Conservation (phyloP, 345 rosid genomes). For the Bruguiera sexangula region DNA sequence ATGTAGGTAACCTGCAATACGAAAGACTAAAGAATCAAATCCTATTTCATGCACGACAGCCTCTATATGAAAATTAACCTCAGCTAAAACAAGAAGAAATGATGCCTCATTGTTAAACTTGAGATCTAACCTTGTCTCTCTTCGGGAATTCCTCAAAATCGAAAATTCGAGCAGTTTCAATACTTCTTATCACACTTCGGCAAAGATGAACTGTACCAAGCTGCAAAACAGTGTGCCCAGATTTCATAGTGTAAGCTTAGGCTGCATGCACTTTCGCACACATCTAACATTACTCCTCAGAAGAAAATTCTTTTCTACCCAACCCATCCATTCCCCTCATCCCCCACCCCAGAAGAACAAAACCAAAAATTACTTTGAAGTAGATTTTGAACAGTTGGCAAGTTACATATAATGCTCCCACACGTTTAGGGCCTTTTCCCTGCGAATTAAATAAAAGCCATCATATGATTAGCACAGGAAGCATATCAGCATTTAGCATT, state of each 20-base stretch:
- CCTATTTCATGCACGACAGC: background rate
- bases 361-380: constrained; percentile 59
- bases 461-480: constrained; percentile 14
- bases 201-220: constrained; percentile 98
- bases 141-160: constrained; percentile 95
- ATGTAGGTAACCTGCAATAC: constrained; percentile 82
- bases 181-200: constrained; percentile 97
- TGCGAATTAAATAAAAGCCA: constrained; percentile 23
- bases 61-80: background rate
- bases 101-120: background rate
- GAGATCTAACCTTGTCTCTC: constrained; percentile 66
- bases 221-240: constrained; percentile 40
- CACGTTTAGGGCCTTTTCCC: constrained; percentile 96
- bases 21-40: constrained; percentile 12
- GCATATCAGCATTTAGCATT: background rate
- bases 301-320: too few species aligned
- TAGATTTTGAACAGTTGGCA: constrained; percentile 93
- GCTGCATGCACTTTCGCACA: background rate
- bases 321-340: background rate
- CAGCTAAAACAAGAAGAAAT: background rate
- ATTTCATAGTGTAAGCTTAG: background rate
- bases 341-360: background rate
- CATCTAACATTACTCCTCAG: background rate
- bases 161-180: constrained; percentile 92
- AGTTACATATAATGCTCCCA: constrained; percentile 91